Evolutionary conservation across 164 flowering plant species (phyloP).

Genomic region (Macadamia tetraphylla): DNA sequence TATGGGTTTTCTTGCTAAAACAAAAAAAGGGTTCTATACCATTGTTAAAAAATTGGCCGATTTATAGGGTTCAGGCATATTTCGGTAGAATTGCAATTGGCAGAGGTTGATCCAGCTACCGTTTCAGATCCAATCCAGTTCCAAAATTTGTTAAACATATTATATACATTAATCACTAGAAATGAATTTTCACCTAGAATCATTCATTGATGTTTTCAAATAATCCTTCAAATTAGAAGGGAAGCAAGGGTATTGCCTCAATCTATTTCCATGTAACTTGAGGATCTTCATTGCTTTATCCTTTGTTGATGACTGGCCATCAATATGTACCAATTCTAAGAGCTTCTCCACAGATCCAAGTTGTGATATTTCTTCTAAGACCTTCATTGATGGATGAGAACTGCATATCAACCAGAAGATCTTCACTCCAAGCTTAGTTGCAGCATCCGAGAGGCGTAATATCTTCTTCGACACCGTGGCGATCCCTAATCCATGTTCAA

Average conservation of each 20-base stretch:
- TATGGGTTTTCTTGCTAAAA: too few relatives aligned
- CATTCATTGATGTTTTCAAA: conserved; percentile 25
- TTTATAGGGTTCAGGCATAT: too few relatives aligned
- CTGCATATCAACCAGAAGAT: conserved; percentile 41
- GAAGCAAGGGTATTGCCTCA: conserved; percentile 52
- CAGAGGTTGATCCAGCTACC: too few relatives aligned
- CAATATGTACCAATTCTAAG: conserved; percentile 36
- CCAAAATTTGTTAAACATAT: neutral
- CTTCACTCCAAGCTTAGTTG: conserved; percentile 50
- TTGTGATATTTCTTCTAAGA: conserved; percentile 57
- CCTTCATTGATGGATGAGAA: conserved; percentile 38
- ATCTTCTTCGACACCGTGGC: conserved; percentile 48
- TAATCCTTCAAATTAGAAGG: conserved; percentile 48
- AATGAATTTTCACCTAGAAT: conserved; percentile 5
- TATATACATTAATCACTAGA: neutral
- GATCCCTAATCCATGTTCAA: conserved; percentile 54
- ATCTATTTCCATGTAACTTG: conserved; percentile 48
- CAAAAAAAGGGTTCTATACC: too few relatives aligned
- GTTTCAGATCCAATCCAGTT: too few relatives aligned
- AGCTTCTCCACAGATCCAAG: conserved; percentile 59
- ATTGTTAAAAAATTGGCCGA: too few relatives aligned
- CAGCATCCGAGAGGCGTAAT: conserved; percentile 36
- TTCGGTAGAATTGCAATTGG: too few relatives aligned
- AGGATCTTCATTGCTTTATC: conserved; percentile 48
- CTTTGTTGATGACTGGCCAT: conserved; percentile 36